Percentiles rank a stretch among this genome's conserved stretches.
phyloP scores from a whole-genome alignment of 176 grass and related monocot genomes.

The Zea mays region Zm-B73-REFERENCE-NAM-5.0 NC_050099.1:29952501-29953000 shows the following conservation, averaged over 20 bases:
- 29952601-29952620: constrained; percentile 1
- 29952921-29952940: no score
- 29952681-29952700: not conserved
- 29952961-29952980: no score
- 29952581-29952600: not conserved
- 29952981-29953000: no score
- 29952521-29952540: not conserved
- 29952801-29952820: no score
- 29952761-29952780: not conserved
- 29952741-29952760: not conserved
- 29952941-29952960: not conserved
- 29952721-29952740: not conserved
- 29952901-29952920: no score
- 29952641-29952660: constrained; percentile 6
- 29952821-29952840: no score
- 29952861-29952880: no score
- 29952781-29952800: not conserved
- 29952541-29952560: not conserved
- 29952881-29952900: no score
- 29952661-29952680: not conserved
- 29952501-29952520: not conserved
- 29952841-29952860: no score
- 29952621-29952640: not conserved
- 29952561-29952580: not conserved
- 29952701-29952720: not conserved